Conservation (phyloP, 2,329 filamentous ascomycete species). For the Fusarium graminum region DNA sequence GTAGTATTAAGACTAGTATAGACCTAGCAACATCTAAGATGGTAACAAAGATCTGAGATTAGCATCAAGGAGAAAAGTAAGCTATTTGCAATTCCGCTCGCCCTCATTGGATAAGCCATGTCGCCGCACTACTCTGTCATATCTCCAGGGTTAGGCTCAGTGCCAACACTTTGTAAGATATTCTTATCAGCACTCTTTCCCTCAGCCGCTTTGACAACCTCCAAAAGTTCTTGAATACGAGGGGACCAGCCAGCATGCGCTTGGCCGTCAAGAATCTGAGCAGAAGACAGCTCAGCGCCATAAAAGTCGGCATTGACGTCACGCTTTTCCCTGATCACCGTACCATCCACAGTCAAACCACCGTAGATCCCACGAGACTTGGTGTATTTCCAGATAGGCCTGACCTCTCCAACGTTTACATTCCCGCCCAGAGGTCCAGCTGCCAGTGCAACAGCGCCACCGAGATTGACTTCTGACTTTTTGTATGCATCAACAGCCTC, state of each 20-base stretch:
- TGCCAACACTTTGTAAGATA: neutral
- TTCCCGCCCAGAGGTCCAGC: conserved; percentile 13
- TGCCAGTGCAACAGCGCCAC: conserved; percentile 11
- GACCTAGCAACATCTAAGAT: too few species aligned
- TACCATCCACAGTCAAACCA: conserved; percentile 21
- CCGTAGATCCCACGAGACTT: conserved; percentile 17
- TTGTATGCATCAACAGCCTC: conserved; percentile 17
- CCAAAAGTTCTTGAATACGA: neutral
- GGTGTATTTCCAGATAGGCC: conserved; percentile 23
- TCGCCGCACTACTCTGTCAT: neutral
- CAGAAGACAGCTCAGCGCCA: neutral
- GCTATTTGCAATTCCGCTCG: too few species aligned
- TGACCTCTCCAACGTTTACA: neutral
- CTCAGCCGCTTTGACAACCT: conserved; percentile 12
- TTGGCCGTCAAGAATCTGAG: conserved; percentile 1
- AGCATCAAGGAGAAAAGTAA: too few species aligned
- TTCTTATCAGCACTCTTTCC: neutral
- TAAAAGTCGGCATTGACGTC: conserved; percentile 4
- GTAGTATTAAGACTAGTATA: too few species aligned
- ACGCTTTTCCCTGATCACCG: conserved; percentile 4
- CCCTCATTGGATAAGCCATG: too few species aligned
- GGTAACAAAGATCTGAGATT: too few species aligned
- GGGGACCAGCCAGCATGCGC: neutral
- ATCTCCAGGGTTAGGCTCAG: neutral
- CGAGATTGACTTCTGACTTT: conserved; percentile 14